phyloP scores from a whole-genome alignment of 2,329 filamentous ascomycete species.

The Hirsutella thompsonii region DNA sequence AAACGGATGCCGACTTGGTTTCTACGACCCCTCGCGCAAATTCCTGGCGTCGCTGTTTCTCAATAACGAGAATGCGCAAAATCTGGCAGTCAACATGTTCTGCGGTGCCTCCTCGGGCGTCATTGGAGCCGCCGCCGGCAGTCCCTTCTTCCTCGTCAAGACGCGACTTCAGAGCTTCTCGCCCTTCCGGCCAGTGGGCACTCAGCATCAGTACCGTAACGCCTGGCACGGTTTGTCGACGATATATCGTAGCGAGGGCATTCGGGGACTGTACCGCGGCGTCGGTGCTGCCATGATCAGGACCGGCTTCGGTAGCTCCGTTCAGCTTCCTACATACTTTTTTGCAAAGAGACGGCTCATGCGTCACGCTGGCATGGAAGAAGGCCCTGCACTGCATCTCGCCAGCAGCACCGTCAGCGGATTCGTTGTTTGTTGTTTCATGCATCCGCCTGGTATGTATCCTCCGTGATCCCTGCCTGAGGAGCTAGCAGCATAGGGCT shows the following conservation, averaged over 20 bases:
- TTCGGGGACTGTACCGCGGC: constrained; percentile 75
- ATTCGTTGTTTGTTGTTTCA: constrained; percentile 92
- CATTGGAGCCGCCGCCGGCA: constrained; percentile 82
- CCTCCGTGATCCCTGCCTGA: not conserved
- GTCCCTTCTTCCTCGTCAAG: constrained; percentile 96
- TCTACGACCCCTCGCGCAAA: constrained; percentile 89
- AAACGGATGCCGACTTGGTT: constrained; percentile 91
- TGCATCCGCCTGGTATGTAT: constrained; percentile 79
- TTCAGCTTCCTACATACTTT: constrained; percentile 96
- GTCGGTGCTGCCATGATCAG: constrained; percentile 90
- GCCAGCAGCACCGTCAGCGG: constrained; percentile 81
- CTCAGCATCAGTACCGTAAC: constrained; percentile 87
- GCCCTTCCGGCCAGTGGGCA: constrained; percentile 84
- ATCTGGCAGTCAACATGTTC: constrained; percentile 83
- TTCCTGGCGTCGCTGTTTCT: constrained; percentile 57
- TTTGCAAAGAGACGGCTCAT: constrained; percentile 83
- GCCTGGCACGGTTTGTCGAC: constrained; percentile 69
- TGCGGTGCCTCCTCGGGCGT: constrained; percentile 82
- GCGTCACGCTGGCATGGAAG: constrained; percentile 75
- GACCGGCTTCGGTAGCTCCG: constrained; percentile 89
- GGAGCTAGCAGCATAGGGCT: not conserved
- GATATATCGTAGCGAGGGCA: constrained; percentile 67
- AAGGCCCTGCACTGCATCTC: constrained; percentile 80
- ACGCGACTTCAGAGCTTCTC: constrained; percentile 91
- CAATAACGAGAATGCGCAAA: constrained; percentile 63